Percentiles rank a stretch among this genome's conserved stretches.
These are phyloP conservation scores for Fomitopsis betulina DNA, from an alignment of 1,284 basidiomycete genomes.

Conservation along the genomic window DNA sequence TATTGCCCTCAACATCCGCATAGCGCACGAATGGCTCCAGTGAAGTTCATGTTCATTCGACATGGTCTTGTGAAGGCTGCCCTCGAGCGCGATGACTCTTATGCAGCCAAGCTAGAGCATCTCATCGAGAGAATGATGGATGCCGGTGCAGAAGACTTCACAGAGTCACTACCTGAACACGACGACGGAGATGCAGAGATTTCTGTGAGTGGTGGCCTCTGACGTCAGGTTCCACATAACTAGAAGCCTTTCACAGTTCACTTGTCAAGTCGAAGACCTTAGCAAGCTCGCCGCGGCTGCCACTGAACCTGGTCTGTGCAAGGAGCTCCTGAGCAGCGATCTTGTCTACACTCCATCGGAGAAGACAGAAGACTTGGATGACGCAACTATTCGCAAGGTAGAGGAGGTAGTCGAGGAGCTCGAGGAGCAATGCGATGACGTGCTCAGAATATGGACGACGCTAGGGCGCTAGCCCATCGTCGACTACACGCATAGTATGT, in stretches of 20 bases:
- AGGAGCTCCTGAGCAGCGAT: conserved; percentile 49
- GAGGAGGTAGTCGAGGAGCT: conserved; percentile 33
- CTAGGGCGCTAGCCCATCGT: neutral
- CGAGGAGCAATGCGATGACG: conserved; percentile 56
- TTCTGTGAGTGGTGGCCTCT: conserved; percentile 32
- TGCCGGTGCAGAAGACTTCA: conserved; percentile 55
- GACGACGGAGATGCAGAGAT: conserved; percentile 33
- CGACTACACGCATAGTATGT: neutral
- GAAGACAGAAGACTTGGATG: conserved; percentile 31
- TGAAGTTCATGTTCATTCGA: conserved; percentile 74
- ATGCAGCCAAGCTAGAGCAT: conserved; percentile 38
- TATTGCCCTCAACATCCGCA: neutral
- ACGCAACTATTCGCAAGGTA: conserved; percentile 42
- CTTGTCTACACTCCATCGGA: conserved; percentile 53
- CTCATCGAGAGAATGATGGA: conserved; percentile 48
- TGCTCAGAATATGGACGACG: conserved; percentile 59
- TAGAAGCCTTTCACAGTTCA: conserved; percentile 38
- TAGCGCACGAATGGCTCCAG: conserved; percentile 69
- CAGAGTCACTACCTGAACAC: conserved; percentile 33
- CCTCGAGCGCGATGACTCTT: conserved; percentile 41
- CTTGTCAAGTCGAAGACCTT: conserved; percentile 46
- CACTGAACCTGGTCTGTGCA: conserved; percentile 26
- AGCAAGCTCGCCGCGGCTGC: conserved; percentile 41
- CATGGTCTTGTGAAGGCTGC: conserved; percentile 61
- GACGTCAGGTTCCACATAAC: neutral